Evolutionary conservation across 208 protist species (phyloP), one percentile per base, ranked within the genome.

Genomic region (Leishmania martiniquensis): DNA sequence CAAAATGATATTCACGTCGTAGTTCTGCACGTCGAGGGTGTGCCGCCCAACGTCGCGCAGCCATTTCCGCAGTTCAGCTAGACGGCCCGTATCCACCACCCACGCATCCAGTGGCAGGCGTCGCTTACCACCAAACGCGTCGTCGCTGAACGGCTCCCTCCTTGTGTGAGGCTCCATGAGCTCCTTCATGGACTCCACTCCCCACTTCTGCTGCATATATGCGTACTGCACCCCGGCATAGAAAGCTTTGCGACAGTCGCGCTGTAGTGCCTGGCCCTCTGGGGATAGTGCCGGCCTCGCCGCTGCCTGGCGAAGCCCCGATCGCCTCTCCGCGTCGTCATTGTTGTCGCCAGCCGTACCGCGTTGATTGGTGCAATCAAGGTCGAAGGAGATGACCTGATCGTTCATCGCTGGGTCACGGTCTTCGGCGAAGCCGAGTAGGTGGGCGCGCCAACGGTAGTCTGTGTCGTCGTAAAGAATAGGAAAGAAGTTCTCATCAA

Each of bases 401-500:
- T 84, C 63, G 45, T 84, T 39, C 44, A 67, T 77, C 29, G 54
- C 63, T 12, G 34, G 12, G n/a, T 60, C 20, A 1, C 5, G 37
- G 37, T 70, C 1, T 60, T 81, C 72, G 4, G 9, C 42, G 34
- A 93, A 90, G 42, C 85, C 87, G 22, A 88, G 77, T n/a, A 83
- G 34, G 12, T 59, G 13, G 20, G 83, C 69, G 29, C 87, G 83
- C 75, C 69, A 84, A 37, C 78, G 78, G 59, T 75, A 84, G 82
- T 93, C 87, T 2, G 75, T 78, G 54, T 90, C 85, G 9, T 93
- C 89, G 74, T 85, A 82, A 63, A 85, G 80, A 42, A 70, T 77
- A 45, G 87, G 85, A 39, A 84, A 91, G 63, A 84, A 86, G 55
- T 91, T 93, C 45, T 93, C 87, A 70, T 93, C 87, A 51, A 89